These are phyloP conservation scores for Colletotrichum theobromicola DNA, from an alignment of 2,329 filamentous ascomycete genomes.

Conservation along the genomic window DNA sequence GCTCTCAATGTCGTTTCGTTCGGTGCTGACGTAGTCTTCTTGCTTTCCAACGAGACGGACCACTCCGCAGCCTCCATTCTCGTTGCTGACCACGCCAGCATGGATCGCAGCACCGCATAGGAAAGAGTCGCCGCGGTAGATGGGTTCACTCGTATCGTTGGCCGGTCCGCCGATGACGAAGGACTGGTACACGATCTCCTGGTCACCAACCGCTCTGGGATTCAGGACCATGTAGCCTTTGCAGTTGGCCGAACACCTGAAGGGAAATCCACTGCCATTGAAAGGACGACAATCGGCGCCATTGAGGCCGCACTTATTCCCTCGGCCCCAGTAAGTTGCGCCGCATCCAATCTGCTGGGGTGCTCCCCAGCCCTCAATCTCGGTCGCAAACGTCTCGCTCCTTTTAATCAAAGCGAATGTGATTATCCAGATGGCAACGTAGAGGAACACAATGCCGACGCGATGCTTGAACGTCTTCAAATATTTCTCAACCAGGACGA, in stretches of 20 bases:
- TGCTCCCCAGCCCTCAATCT: constrained; percentile 71
- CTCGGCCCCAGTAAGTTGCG: constrained; percentile 72
- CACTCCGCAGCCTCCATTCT: constrained; percentile 81
- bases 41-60: constrained; percentile 75
- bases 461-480: constrained; percentile 66
- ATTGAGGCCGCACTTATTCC: constrained; percentile 76
- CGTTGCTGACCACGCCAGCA: constrained; percentile 75
- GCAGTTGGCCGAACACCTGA: constrained; percentile 78
- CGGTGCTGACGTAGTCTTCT: constrained; percentile 65
- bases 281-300: constrained; percentile 80
- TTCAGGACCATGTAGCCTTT: constrained; percentile 69
- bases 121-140: constrained; percentile 90
- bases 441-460: constrained; percentile 61
- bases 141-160: constrained; percentile 46
- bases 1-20: constrained; percentile 77
- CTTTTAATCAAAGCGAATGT: constrained; percentile 73
- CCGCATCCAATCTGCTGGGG: constrained; percentile 72
- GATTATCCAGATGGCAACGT: constrained; percentile 71
- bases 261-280: constrained; percentile 70
- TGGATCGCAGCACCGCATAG: constrained; percentile 87
- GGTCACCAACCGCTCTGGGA: constrained; percentile 75
- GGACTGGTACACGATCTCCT: constrained; percentile 67
- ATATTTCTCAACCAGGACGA: constrained; percentile 66
- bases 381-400: constrained; percentile 61
- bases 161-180: constrained; percentile 73